Base-by-base conservation (phyloP, 1,284 basidiomycete genomes). In the Sanghuangporus baumii region DNA sequence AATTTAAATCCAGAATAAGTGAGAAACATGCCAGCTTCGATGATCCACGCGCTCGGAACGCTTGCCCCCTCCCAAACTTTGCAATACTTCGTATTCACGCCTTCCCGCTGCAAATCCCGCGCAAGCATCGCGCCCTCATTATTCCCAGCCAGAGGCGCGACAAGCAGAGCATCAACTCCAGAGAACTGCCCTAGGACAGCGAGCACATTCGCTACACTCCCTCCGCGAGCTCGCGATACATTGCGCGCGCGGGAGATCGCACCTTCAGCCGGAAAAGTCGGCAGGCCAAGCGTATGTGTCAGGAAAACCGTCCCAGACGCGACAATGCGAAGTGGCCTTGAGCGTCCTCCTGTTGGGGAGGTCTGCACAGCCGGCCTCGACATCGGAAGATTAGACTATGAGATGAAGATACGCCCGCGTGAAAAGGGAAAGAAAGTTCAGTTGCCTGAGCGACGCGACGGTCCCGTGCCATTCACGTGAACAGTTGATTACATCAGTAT, bases 1-100 rank as follows among this genome's bases (percentile, higher is more conserved):
- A 26, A 31, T 11, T 16, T 18, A 58, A 43, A 2, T n/a, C 7
- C 37, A 36, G 36, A n/a, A 47, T 31, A 64, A 40, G 23, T 40
- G 38, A 55, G 16, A 50, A 20, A 59, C 79, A 68, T 65, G 87
- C 88, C 81, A 60, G 87, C 81, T 73, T 89, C 83, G 37, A 93
- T 70, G 36, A 93, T 83, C 88, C 90, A 93, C n/a, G 91, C 89
- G 61, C 81, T 84, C 0, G 90, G 90, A 20, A 92, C 87, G 59
- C 87, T 85, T 16, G 82, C 79, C 20, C 81, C 80, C 36, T 84
- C 81, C 84, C 87, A 88, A 20, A 89, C 72, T 71, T 89, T 89
- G 74, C 88, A 90, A 68, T 84, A 89, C 43, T 81, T 79, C 46
- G 87, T 91, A 63, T 78, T 84, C 0, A 93, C 83, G 9, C 87